Evolutionary conservation across 2,329 filamentous ascomycete genomes (phyloP).

Genomic region (Acrodontium crateriforme): DNA sequence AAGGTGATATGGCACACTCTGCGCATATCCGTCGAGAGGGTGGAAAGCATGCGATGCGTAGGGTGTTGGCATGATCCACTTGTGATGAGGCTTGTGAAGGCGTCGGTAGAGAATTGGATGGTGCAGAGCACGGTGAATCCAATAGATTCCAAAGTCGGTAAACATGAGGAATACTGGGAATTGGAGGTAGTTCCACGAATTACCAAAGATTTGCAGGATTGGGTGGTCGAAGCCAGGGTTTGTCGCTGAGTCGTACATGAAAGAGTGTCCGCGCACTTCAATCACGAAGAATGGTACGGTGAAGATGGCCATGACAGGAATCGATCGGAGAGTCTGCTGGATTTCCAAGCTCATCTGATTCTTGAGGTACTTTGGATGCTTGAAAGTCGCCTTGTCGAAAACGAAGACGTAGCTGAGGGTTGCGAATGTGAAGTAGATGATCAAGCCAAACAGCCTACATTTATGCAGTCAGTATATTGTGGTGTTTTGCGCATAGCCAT

Average conservation of each 20-base stretch:
- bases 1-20: constrained; percentile 82
- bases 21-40: constrained; percentile 77
- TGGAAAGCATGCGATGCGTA: constrained; percentile 91
- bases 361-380: constrained; percentile 89
- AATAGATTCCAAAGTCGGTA: constrained; percentile 84
- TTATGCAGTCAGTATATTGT: constrained; percentile 1
- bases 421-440: constrained; percentile 76
- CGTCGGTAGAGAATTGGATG: constrained; percentile 70
- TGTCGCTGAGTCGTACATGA: constrained; percentile 61
- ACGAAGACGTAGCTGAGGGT: constrained; percentile 74
- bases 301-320: constrained; percentile 71
- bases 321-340: constrained; percentile 56
- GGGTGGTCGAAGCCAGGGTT: constrained; percentile 17
- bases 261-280: constrained; percentile 73
- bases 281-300: constrained; percentile 69
- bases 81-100: constrained; percentile 95
- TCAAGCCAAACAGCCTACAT: constrained; percentile 64
- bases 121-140: constrained; percentile 77
- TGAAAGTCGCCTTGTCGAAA: constrained; percentile 79
- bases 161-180: constrained; percentile 81
- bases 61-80: constrained; percentile 98
- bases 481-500: neutral
- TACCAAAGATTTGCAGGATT: constrained; percentile 20
- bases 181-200: constrained; percentile 58
- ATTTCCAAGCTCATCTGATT: constrained; percentile 86